Conservation (phyloP, 2,329 filamentous ascomycete genomes). For the Mycosphaerella arachidis region DNA sequence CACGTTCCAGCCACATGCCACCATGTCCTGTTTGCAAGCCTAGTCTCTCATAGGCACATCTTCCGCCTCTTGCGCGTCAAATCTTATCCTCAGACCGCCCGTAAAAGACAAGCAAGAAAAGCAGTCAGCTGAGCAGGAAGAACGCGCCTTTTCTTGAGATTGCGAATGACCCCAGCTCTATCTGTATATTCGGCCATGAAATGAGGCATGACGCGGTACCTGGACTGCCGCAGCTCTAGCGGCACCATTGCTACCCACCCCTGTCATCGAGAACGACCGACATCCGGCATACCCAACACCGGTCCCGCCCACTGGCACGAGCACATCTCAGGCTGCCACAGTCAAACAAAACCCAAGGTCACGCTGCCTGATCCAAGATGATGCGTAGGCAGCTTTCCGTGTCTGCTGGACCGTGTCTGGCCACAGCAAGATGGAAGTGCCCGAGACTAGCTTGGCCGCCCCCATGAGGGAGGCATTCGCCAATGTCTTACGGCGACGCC, state of each 20-base stretch:
- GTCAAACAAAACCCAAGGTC: neutral
- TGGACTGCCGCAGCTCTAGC: conserved; percentile 2
- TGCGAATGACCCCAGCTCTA: neutral
- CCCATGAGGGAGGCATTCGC: neutral
- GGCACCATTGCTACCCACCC: neutral
- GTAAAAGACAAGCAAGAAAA: neutral
- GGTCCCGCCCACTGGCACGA: neutral
- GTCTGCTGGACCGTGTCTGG: no score
- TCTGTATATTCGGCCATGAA: neutral
- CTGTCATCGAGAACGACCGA: neutral
- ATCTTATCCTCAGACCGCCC: neutral
- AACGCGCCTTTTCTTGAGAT: neutral
- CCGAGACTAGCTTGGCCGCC: neutral
- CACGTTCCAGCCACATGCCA: neutral
- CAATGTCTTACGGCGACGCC: neutral
- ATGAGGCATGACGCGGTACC: neutral
- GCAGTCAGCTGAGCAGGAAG: neutral
- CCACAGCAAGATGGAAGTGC: no score
- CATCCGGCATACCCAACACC: neutral
- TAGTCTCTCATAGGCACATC: neutral
- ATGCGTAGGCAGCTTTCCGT: neutral
- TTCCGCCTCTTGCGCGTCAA: neutral
- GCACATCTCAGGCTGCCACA: neutral
- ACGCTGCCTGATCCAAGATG: neutral
- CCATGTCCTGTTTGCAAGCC: neutral